Evolutionary conservation across 345 rosid species (phyloP), one percentile per base, ranked within the genome.

Genomic region (Brassica carinata): DNA sequence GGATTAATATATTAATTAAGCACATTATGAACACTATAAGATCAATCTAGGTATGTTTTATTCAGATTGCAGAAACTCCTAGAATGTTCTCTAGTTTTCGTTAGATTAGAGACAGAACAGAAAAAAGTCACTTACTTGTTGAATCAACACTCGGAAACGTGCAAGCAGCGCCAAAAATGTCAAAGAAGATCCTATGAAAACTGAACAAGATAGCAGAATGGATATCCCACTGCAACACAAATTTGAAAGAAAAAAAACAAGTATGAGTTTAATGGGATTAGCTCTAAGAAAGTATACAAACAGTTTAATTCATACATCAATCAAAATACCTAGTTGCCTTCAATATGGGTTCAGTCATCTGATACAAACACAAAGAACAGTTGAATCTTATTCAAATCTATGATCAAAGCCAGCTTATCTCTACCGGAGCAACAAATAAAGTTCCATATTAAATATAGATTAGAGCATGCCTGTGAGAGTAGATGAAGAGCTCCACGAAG

Each of bases 271-370:
- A 65, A 33, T 8, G 13, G 1, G 3, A 65, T 30, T 30, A 65
- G 29, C 23, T 69, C 27, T 29, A 71, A 65, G 36, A 62, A 31
- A 80, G 64, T 4, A 64, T 23, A 71, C 26, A 9, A 53, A 70
- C 1, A n/a, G 7, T 4, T n/a, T 1, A 19, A 67, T 45, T 43
- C 5, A 70, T 29, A 17, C 17, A 64, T 7, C 51, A 63, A 62
- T 17, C 4, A 58, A 23, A 23, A 85, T 86, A 93, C 97, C 63
- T 82, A 63, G 99, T 97, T 59, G 97, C 97, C 87, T 88, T 92
- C 79, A 96, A 75, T 80, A 96, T 92, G 14, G 97, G 94, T 80
- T 93, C 94, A 73, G 88, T 91, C 89, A 94, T 91, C 99, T 93
- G 95, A 83, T 84, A 76, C 57, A 73, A 51, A 78, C 61, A 85